Conservation (phyloP, 441 rosid species). For the Rhodomyrtus psidioides region DNA sequence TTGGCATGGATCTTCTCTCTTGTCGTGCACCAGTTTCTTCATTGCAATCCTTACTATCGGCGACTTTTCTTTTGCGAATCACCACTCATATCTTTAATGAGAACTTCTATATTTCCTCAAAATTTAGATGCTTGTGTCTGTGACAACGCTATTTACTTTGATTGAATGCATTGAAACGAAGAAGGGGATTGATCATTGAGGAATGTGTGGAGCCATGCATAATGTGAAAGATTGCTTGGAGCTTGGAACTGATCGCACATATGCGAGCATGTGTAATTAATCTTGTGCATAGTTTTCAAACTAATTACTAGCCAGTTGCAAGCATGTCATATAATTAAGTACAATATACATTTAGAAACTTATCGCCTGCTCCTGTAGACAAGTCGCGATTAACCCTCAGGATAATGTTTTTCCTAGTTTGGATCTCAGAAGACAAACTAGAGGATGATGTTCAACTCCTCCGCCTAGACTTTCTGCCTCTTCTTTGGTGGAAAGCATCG, state of each 20-base stretch:
- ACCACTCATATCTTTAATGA: background rate
- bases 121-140: background rate
- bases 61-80: background rate
- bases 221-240: background rate
- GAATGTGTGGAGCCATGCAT: background rate
- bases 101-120: background rate
- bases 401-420: background rate
- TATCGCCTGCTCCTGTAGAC: background rate
- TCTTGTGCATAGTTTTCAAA: background rate
- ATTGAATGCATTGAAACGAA: no score
- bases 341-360: no score
- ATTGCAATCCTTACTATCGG: background rate
- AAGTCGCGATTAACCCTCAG: background rate
- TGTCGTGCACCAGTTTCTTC: background rate
- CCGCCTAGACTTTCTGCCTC: background rate
- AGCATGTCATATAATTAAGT: no score
- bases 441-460: background rate
- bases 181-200: background rate
- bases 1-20: background rate
- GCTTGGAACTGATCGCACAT: background rate
- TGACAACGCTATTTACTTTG: background rate
- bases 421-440: background rate
- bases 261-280: background rate
- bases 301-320: background rate
- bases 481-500: background rate